Evolutionary conservation across 2,329 filamentous ascomycete genomes (phyloP).

Genomic region (Epicoccum nigrum): DNA sequence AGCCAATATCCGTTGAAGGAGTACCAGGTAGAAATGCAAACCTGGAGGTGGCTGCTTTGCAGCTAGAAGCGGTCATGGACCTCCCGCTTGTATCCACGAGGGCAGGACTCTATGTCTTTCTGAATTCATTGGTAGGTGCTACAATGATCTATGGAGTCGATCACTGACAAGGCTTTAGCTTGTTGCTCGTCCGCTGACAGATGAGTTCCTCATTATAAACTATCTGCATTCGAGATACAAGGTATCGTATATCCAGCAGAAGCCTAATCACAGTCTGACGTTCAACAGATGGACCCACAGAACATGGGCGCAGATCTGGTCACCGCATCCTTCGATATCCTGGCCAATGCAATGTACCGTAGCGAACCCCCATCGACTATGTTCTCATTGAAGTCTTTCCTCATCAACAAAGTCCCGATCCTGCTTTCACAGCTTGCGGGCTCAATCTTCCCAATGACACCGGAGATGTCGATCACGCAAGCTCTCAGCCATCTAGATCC

Average conservation of each 20-base stretch:
- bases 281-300: constrained; percentile 72
- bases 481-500: constrained; percentile 68
- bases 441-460: constrained; percentile 64
- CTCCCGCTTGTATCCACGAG: constrained; percentile 75
- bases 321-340: constrained; percentile 84
- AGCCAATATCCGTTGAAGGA: constrained; percentile 53
- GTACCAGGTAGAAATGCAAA: constrained; percentile 47
- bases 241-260: constrained; percentile 53
- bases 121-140: constrained; percentile 74
- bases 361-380: constrained; percentile 65
- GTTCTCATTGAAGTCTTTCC: constrained; percentile 81
- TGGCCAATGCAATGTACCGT: constrained; percentile 85
- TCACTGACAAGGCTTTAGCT: constrained; percentile 63
- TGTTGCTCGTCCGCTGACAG: constrained; percentile 79
- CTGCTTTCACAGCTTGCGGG: constrained; percentile 64
- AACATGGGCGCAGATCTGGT: constrained; percentile 81
- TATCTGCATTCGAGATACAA: constrained; percentile 87
- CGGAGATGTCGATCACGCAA: constrained; percentile 70
- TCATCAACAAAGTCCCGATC: constrained; percentile 74
- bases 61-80: constrained; percentile 65
- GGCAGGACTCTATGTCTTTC: constrained; percentile 82
- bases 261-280: constrained; percentile 33
- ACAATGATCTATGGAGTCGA: background rate
- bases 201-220: constrained; percentile 77
- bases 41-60: constrained; percentile 53